Base-by-base conservation (phyloP, 495 filamentous ascomycete genomes). In the Penicillium nucicola region DNA sequence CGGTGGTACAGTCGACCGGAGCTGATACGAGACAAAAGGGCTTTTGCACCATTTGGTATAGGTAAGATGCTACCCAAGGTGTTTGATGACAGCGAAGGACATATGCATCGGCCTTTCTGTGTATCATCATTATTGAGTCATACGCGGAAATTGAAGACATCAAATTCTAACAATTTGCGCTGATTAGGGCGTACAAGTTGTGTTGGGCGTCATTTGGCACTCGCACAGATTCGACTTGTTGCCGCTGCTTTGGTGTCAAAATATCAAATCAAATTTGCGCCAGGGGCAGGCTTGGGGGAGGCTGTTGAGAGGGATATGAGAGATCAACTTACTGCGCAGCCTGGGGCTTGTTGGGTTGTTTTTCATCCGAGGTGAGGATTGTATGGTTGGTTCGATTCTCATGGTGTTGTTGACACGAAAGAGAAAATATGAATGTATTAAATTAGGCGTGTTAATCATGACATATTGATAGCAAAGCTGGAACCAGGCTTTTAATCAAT, bases 161-260 rank as follows among this genome's bases (percentile, higher is more conserved):
- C n/a, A 31, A 5, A 9, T 13, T 7, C 42, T 33, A 12, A 44
- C 0, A n/a, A 6, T 18, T 75, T 72, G 14, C 31, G 12, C 17
- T 18, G 55, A 55, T 68, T 28, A 50, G 77, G 77, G 15, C 50
- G 57, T 3, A 71, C 67, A 31, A 48, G 42, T 13, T 83, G 81
- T 44, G 62, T 78, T n/a, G 81, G 81, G 13, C 77, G 77, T 52
- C 50, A 68, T 1, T 56, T 83, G 1, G 81, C 79, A 0, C 54
- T 77, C 44, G 66, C 68, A 45, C 75, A 80, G 28, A 47, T 77
- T 20, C 65, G 71, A 7, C 54, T 67, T n/a, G 62, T 69, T 1
- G 44, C 67, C 9, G 62, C 65, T 0, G 47, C 45, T 7, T 41
- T 74, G 8, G 56, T 65, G 1, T 56, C 58, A 3, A 42, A 52